Base-by-base conservation (phyloP, 1,284 basidiomycete genomes). In the Grifola frondosa region DNA sequence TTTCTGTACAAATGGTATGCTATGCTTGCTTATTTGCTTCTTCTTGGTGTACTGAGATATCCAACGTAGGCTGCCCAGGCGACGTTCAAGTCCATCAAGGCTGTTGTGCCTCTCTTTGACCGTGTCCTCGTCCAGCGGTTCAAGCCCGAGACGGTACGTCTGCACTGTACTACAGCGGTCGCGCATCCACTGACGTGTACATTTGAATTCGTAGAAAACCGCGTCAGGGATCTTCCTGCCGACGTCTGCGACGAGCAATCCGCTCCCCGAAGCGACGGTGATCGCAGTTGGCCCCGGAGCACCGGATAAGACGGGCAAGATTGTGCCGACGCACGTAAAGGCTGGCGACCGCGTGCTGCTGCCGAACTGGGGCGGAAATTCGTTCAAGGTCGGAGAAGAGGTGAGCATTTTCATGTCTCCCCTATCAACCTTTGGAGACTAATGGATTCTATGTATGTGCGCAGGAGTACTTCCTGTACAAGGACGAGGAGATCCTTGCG, bases 351-450 rank as follows among this genome's bases (percentile, higher is more conserved):
- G 90, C 29, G 94, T 98, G 8, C 75, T 99, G 40, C 75, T 99
- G 5, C 96, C 96, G 7, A 89, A 90, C 19, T 99, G 95, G 91
- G 96, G 96, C 44, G 96, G 96, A 13, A 94, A 87, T 67, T 69
- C 89, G 15, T 95, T 99, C 72, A 99, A 98, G 72, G 84, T 99
- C 41, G 95, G 94, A 45, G 96, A 99, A 23, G 95, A 98, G 64
- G 94, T 93, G 61, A 57, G 88, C 79, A 1, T 20, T 28, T n/a
- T 37, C 29, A 13, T 25, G 28, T 36, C 29, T n/a, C 13, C 9
- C 4, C 13, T 23, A 3, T 22, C 16, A 3, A 16, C 34, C 11
- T 31, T 16, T 38, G 32, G 21, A 17, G 22, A 34, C n/a, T 7
- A 32, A 37, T 52, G 45, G 37, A 33, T 40, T 21, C 36, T 3